These are phyloP conservation scores for Penicillium lividum DNA, from an alignment of 495 filamentous ascomycete species.

Conservation along the genomic window DNA sequence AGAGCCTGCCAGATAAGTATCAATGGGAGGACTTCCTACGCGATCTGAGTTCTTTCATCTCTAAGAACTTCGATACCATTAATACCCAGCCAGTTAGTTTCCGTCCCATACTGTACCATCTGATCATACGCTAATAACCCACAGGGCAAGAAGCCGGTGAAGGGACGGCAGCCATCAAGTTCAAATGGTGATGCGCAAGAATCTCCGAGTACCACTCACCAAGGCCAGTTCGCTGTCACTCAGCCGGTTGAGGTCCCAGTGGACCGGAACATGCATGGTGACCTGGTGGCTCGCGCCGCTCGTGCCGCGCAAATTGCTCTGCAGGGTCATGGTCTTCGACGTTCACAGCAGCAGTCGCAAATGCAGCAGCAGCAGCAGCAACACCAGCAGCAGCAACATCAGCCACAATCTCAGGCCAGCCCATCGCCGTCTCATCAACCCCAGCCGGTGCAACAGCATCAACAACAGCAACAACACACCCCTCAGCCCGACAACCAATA, in stretches of 20 bases:
- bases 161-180: constrained; percentile 46
- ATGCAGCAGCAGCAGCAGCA: constrained; percentile 37
- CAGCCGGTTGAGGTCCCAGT: constrained; percentile 44
- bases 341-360: constrained; percentile 46
- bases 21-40: constrained; percentile 78
- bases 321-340: constrained; percentile 47
- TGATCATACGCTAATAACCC: constrained; percentile 23
- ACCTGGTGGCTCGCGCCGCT: constrained; percentile 54
- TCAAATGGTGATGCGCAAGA: constrained; percentile 45
- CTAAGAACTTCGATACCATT: constrained; percentile 69
- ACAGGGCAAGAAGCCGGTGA: constrained; percentile 44
- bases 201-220: constrained; percentile 39
- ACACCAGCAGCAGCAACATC: constrained; percentile 28
- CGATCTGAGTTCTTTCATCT: constrained; percentile 71
- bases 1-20: constrained; percentile 70
- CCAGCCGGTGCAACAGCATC: constrained; percentile 25
- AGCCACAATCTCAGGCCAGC: constrained; percentile 13
- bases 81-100: constrained; percentile 50
- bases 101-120: not conserved
- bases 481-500: constrained; percentile 34
- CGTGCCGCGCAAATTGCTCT: constrained; percentile 56
- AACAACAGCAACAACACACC: constrained; percentile 21
- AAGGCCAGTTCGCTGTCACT: constrained; percentile 48
- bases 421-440: constrained; percentile 16
- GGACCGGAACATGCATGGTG: constrained; percentile 50